Evolutionary conservation across 371 early-diverging fungal genomes (phyloP).

Genomic region (Apophysomyces trapeziformis): DNA sequence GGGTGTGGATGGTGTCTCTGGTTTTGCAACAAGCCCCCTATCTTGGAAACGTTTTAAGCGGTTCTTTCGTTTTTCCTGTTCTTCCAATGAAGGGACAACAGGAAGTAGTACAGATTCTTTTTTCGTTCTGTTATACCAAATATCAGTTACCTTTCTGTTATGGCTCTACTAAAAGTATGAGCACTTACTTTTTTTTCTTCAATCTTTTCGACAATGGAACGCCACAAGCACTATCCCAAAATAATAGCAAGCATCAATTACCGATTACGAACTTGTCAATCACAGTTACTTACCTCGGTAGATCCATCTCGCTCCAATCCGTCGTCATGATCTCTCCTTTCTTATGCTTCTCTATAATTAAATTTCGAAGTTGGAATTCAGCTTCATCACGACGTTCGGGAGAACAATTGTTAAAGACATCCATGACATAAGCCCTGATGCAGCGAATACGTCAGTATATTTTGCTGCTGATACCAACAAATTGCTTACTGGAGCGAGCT

Average conservation of each 20-base stretch:
- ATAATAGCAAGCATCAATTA: not conserved
- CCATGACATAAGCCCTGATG: constrained; percentile 62
- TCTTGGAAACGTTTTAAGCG: constrained; percentile 55
- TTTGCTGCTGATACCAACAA: not conserved
- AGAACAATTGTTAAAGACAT: constrained; percentile 59
- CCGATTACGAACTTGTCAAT: too few relatives aligned
- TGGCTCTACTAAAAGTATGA: not conserved
- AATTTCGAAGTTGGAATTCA: constrained; percentile 54
- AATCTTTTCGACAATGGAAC: constrained; percentile 23
- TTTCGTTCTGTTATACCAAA: not conserved
- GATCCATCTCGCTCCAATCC: constrained; percentile 71
- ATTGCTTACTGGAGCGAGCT: constrained; percentile 43
- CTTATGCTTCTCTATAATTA: constrained; percentile 59
- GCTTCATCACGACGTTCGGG: constrained; percentile 57
- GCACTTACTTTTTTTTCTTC: constrained; percentile 31
- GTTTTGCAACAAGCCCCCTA: constrained; percentile 26
- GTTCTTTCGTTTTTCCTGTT: constrained; percentile 38
- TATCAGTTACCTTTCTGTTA: not conserved
- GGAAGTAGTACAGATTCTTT: constrained; percentile 1
- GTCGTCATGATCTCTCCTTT: constrained; percentile 58
- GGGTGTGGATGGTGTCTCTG: constrained; percentile 15
- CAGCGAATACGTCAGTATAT: not conserved
- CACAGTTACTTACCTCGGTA: constrained; percentile 56
- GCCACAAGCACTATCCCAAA: constrained; percentile 23
- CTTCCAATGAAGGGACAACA: constrained; percentile 29